Percentiles rank a stretch among this genome's conserved stretches.
phyloP scores from a whole-genome alignment of 805 yeast genomes.

The Helenozyma baotianmanensis region DNA sequence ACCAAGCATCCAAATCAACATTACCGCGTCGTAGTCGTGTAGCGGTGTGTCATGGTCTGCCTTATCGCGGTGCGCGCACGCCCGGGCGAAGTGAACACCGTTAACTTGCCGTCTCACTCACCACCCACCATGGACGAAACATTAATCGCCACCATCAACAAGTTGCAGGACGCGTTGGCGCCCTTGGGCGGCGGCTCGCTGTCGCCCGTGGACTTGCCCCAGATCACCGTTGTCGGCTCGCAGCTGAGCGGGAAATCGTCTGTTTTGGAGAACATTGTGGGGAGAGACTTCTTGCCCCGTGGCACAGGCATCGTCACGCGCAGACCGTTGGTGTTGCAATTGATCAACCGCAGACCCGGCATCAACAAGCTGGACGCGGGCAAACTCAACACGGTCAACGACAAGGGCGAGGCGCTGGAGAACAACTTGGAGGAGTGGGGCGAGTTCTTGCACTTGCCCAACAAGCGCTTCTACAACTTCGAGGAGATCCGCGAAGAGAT shows the following conservation, averaged over 20 bases:
- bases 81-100: neutral
- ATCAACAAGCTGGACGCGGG: slow-evolving; percentile 24
- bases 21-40: no score
- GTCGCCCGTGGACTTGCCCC: slow-evolving; percentile 90
- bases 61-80: slow-evolving; percentile 12
- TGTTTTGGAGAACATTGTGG: slow-evolving; percentile 85
- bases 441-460: slow-evolving; percentile 90
- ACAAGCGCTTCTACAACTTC: slow-evolving; percentile 81
- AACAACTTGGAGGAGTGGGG: slow-evolving; percentile 92
- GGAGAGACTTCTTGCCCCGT: slow-evolving; percentile 85
- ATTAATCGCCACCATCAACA: slow-evolving; percentile 79
- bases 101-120: neutral
- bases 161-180: slow-evolving; percentile 93
- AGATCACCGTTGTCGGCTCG: slow-evolving; percentile 92
- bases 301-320: slow-evolving; percentile 92
- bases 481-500: slow-evolving; percentile 87
- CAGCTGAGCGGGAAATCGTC: slow-evolving; percentile 89
- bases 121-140: slow-evolving; percentile 59
- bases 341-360: slow-evolving; percentile 61
- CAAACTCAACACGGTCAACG: slow-evolving; percentile 38
- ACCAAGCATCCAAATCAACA: no score
- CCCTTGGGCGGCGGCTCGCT: slow-evolving; percentile 87
- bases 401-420: slow-evolving; percentile 51
- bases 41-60: no score
- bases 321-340: slow-evolving; percentile 79